phyloP scores from a whole-genome alignment of 2,329 filamentous ascomycete species.

The Fusarium anguioides region DNA sequence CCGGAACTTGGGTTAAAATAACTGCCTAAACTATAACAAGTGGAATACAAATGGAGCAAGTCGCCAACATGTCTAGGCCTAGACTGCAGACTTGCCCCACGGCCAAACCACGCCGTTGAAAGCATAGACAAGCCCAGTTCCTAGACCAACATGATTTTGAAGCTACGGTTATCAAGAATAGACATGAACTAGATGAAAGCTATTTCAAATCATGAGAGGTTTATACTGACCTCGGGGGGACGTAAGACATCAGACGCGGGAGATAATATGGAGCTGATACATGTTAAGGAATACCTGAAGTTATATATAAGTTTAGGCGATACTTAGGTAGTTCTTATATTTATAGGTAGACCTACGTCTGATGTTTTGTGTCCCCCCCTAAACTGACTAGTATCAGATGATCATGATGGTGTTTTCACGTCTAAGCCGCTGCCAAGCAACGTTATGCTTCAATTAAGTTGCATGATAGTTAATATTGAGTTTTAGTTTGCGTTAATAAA shows the following conservation, averaged over 20 bases:
- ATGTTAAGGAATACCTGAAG: no score
- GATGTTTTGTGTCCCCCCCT: no score
- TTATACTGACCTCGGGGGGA: background rate
- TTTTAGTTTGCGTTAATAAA: background rate
- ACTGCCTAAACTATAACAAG: conserved; percentile 22
- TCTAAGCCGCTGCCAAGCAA: conserved; percentile 3
- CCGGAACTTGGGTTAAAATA: conserved; percentile 17
- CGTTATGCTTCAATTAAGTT: conserved; percentile 20
- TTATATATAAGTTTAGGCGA: no score
- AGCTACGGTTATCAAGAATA: conserved; percentile 14
- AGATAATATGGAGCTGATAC: no score
- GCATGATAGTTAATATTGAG: background rate
- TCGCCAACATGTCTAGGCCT: conserved; percentile 8
- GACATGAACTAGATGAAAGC: conserved; percentile 8
- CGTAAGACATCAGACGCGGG: no score
- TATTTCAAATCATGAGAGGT: conserved; percentile 12
- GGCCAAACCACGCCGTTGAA: conserved; percentile 21
- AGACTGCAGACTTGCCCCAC: conserved; percentile 2
- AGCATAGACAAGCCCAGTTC: background rate
- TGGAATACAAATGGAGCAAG: conserved; percentile 20
- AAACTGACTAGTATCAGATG: conserved; percentile 5
- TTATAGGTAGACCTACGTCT: no score
- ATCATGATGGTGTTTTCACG: conserved; percentile 3
- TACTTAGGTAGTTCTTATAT: no score
- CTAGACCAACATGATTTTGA: conserved; percentile 6